Base-by-base conservation (phyloP, 495 filamentous ascomycete species). In the Aspergillus asperescens region DNA sequence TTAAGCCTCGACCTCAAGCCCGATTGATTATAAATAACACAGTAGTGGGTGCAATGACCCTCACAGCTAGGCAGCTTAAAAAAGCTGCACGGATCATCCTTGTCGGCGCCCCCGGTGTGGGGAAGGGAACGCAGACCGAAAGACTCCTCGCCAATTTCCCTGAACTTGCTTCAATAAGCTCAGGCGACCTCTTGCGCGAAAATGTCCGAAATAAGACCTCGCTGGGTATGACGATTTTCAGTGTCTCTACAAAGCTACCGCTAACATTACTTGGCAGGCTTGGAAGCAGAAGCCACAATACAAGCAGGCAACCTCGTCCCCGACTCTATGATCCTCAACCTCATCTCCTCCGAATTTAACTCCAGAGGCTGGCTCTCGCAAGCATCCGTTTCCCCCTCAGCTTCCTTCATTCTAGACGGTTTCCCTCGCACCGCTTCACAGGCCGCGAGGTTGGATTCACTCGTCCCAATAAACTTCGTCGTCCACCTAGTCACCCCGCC, bases 61-160 rank as follows among this genome's bases (percentile, higher is more conserved):
- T 47, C 49, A 49, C 66, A 24, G 65, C 65, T 4, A 70, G 62
- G 56, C 68, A 81, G 71, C 84, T 94, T 60, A 80, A 80, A 51
- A 83, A 79, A 66, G 92, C 93, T 31, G 93, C 94, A 15, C 87
- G 93, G 27, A 83, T 98, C 46, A 97, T 98, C 65, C 81, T 98
- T 49, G 81, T 98, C 55, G 93, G 93, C 45, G 90, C 93, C n/a
- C 93, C 93, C 0, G 93, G 87, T 5, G 78, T 80, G 4, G 93
- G 93, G 46, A 98, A 98, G 70, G 93, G 93, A 27, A 98, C 93
- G 13, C 93, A 98, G 64, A 87, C 90, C 24, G 89, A 95, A 62
- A 79, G 93, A 37, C 73, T 98, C 37, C 81, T 96, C 48, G 72
- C 85, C 56, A 83, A 88, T 54, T 97, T 91, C 60, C 88, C 91